Conservation (phyloP, 495 filamentous ascomycete genomes). For the Niebla homalea region DNA sequence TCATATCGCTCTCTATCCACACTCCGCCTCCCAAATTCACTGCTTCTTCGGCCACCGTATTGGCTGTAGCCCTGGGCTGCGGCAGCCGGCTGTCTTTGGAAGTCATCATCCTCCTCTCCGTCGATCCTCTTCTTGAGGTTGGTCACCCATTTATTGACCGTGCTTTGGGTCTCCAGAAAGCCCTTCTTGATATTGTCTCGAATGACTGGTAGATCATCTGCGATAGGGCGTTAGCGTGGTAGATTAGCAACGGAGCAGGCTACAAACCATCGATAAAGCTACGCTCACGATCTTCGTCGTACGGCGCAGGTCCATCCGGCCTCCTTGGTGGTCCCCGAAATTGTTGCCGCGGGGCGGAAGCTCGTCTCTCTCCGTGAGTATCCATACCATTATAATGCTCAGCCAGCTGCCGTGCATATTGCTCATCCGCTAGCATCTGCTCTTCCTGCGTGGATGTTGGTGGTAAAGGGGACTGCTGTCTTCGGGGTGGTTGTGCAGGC, state of each 20-base stretch:
- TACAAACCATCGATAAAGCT: conserved; percentile 74
- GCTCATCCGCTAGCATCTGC: conserved; percentile 83
- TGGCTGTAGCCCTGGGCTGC: conserved; percentile 27
- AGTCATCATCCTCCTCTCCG: conserved; percentile 54
- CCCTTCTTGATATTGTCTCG: conserved; percentile 88
- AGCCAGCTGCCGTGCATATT: conserved; percentile 85
- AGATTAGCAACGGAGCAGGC: neutral
- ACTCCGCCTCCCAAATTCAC: conserved; percentile 51
- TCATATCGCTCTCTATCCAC: conserved; percentile 83
- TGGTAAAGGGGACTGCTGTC: conserved; percentile 27
- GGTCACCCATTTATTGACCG: conserved; percentile 84
- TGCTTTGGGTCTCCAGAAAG: conserved; percentile 85
- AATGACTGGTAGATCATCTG: conserved; percentile 87
- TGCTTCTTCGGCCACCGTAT: conserved; percentile 41
- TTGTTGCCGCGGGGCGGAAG: conserved; percentile 19
- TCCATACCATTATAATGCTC: conserved; percentile 65
- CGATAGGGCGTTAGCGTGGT: neutral
- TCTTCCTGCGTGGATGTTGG: conserved; percentile 48
- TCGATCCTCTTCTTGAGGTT: conserved; percentile 84
- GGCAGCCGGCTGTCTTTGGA: conserved; percentile 24
- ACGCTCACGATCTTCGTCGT: conserved; percentile 51
- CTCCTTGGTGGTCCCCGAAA: conserved; percentile 12
- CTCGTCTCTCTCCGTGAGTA: conserved; percentile 30
- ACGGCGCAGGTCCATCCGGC: conserved; percentile 22
- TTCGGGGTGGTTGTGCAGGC: conserved; percentile 54